Evolutionary conservation across 2,329 filamentous ascomycete genomes (phyloP).

Genomic region (Aspergillus versicolor): DNA sequence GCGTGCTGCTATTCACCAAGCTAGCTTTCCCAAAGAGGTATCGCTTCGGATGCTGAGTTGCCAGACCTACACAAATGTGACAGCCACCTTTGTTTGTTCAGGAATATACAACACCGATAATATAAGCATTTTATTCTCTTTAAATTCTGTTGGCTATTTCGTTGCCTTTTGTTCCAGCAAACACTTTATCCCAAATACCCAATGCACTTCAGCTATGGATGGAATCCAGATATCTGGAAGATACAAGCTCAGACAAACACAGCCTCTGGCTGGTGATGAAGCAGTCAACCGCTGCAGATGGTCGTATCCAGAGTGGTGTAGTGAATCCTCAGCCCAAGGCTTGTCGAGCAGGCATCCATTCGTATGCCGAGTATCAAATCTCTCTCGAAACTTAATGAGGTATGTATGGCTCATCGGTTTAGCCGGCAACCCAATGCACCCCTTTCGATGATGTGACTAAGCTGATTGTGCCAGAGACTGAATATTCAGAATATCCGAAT

Average conservation of each 20-base stretch:
- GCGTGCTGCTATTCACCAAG: conserved; percentile 8
- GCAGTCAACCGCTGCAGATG: neutral
- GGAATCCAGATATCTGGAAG: neutral
- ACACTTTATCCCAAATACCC: neutral
- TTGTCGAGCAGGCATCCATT: neutral
- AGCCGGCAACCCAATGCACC: neutral
- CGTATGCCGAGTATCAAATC: neutral
- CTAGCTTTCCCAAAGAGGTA: conserved; percentile 15
- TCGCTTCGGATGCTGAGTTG: conserved; percentile 16
- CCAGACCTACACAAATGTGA: conserved; percentile 8
- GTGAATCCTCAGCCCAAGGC: neutral
- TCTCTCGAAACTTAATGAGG: neutral
- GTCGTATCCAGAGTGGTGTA: neutral
- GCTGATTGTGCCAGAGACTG: neutral
- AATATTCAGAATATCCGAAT: neutral
- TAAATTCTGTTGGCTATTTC: neutral
- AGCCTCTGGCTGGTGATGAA: neutral
- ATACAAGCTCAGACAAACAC: too few species aligned
- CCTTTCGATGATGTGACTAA: neutral
- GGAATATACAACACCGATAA: neutral
- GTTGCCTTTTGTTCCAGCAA: neutral
- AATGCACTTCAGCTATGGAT: neutral
- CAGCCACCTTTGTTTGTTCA: conserved; percentile 10
- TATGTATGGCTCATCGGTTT: neutral
- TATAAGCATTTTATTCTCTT: neutral